These are phyloP conservation scores for Paramecium octaurelia DNA, from an alignment of 73 alveolate genomes.

Conservation along the genomic window DNA sequence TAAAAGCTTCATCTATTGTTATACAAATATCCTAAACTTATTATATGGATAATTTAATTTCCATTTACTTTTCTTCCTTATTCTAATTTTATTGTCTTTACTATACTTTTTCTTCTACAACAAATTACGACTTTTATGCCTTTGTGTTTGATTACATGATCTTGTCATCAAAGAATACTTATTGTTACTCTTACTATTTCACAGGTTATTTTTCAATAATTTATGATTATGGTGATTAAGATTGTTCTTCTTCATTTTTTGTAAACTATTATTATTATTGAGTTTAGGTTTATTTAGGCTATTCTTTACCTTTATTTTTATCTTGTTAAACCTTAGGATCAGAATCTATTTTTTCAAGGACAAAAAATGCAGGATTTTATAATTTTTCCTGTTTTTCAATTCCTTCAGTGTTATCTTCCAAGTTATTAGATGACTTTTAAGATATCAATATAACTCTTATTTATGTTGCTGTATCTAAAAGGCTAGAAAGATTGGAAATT, in stretches of 20 bases:
- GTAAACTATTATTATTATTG: not conserved
- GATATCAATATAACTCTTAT: not conserved
- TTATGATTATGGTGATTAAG: not conserved
- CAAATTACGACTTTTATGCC: not conserved
- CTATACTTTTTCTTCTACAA: not conserved
- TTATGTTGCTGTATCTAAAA: constrained; percentile 22
- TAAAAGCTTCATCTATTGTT: not conserved
- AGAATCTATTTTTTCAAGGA: not conserved
- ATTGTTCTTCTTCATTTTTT: not conserved
- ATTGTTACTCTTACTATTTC: not conserved
- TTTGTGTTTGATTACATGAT: not conserved
- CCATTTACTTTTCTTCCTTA: not conserved
- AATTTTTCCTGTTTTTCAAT: not conserved
- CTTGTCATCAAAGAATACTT: not conserved
- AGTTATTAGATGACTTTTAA: not conserved
- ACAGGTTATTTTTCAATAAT: not conserved
- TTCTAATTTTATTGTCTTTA: not conserved
- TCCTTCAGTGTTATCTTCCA: not conserved
- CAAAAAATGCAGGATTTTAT: not conserved
- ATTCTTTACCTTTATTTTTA: not conserved
- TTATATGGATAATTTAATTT: not conserved
- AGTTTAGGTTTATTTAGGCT: not conserved
- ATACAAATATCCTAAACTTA: not conserved
- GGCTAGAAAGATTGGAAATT: not conserved
- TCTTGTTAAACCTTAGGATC: not conserved